Base-by-base conservation (phyloP, 2,329 filamentous ascomycete genomes). In the Aspergillus hiratsukae region DNA sequence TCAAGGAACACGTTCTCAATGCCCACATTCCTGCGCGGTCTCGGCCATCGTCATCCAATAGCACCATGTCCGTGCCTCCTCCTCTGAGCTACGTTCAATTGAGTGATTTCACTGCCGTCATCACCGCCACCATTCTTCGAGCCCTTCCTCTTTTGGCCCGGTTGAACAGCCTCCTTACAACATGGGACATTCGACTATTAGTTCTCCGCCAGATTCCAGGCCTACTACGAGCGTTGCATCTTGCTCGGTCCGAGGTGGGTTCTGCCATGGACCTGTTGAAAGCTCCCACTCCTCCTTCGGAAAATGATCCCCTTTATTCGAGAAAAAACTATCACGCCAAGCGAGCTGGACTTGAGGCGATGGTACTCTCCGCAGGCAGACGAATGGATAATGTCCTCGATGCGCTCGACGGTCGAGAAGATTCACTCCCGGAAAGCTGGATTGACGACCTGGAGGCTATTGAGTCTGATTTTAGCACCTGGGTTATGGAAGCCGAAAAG, bases 71-170 rank as follows among this genome's bases (percentile, higher is more conserved):
- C 50, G 74, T 69, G 68, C 71, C 68, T 54, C 67, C 70, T 45
- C 67, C 71, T 53, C 68, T 74, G 54, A 73, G 78, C 45, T 89
- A 89, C 72, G 83, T 83, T 60, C 86, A 83, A 58, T 84, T 97
- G 79, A 91, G 94, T 65, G 94, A 97, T 72, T 85, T 96, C 66
- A 92, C 91, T 8, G 90, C 93, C 25, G 82, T 97, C 49, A 83
- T 97, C 55, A 97, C 94, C 1, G 90, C 92, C 28, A 96, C 93
- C 35, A 89, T 96, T 19, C 76, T 99, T n/a, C 90, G 94, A 68
- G 86, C 91, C 3, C 80, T 99, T 21, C 94, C 94, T 1, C 87
- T 89, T 57, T 76, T 97, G 45, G 88, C 90, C 9, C 86, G 83
- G 54, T 75, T 99, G 23, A 86, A 85, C 54, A 81, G 83, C 8